Conservation (phyloP, 2,329 filamentous ascomycete genomes). For the Aspergillus sp. region DNA sequence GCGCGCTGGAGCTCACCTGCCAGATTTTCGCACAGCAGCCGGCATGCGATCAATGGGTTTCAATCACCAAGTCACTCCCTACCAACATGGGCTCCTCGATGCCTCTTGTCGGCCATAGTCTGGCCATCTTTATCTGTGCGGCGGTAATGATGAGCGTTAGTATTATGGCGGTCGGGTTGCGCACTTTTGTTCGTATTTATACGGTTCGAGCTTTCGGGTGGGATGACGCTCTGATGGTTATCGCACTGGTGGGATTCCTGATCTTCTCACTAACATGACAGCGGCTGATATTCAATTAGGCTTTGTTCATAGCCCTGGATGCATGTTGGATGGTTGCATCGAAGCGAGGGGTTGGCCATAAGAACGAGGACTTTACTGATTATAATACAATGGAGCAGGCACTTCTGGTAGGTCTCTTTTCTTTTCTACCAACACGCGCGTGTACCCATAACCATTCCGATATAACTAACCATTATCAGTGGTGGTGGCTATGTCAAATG, state of each 20-base stretch:
- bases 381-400: neutral
- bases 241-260: constrained; percentile 20
- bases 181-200: constrained; percentile 25
- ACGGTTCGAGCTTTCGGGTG: constrained; percentile 26
- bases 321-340: constrained; percentile 10
- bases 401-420: constrained; percentile 4
- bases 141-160: constrained; percentile 23
- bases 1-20: neutral
- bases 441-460: neutral
- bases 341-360: constrained; percentile 10
- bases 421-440: neutral
- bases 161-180: constrained; percentile 20
- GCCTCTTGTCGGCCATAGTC: constrained; percentile 21
- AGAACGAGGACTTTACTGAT: constrained; percentile 4
- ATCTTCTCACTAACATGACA: neutral
- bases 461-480: constrained; percentile 11
- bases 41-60: neutral
- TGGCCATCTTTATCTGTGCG: constrained; percentile 22
- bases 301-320: constrained; percentile 4
- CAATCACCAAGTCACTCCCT: neutral
- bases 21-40: neutral
- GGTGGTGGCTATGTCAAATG: constrained; percentile 56
- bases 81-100: constrained; percentile 14
- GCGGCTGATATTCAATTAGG: constrained; percentile 3
- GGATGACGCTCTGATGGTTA: constrained; percentile 28